These are phyloP conservation scores for Wolfiporia cocos DNA, from an alignment of 1,284 basidiomycete species.

Conservation along the genomic window DNA sequence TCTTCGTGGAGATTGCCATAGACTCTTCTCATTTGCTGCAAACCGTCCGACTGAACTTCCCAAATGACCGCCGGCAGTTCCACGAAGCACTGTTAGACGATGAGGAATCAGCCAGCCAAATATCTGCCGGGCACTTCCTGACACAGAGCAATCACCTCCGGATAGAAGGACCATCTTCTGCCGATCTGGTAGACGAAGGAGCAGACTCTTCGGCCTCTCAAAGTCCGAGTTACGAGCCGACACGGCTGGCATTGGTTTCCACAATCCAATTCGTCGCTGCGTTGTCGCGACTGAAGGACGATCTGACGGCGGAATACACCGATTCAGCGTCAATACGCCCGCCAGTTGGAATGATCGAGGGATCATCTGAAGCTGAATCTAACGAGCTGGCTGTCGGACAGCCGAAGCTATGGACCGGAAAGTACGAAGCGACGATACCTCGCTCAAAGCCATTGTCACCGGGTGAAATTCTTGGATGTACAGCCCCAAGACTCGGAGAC, in stretches of 20 bases:
- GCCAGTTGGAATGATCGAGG: slow-evolving; percentile 14
- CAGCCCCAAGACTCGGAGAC: slow-evolving; percentile 78
- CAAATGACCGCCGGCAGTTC: slow-evolving; percentile 64
- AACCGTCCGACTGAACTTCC: slow-evolving; percentile 89
- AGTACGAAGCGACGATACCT: slow-evolving; percentile 80
- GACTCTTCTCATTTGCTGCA: slow-evolving; percentile 80
- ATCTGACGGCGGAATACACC: slow-evolving; percentile 44
- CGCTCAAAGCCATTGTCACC: slow-evolving; percentile 92
- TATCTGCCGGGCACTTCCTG: slow-evolving; percentile 51
- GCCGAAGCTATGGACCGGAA: slow-evolving; percentile 45
- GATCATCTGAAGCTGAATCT: slow-evolving; percentile 1
- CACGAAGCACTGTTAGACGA: slow-evolving; percentile 48
- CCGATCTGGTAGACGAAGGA: slow-evolving; percentile 5
- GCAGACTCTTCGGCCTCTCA: slow-evolving; percentile 5
- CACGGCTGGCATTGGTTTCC: slow-evolving; percentile 83
- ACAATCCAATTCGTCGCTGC: slow-evolving; percentile 96
- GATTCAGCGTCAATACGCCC: slow-evolving; percentile 8
- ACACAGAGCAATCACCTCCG: slow-evolving; percentile 44
- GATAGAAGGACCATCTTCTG: slow-evolving; percentile 40
- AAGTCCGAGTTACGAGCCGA: slow-evolving; percentile 35
- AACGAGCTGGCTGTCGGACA: slow-evolving; percentile 6
- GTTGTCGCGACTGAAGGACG: slow-evolving; percentile 80
- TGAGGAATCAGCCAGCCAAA: slow-evolving; percentile 40
- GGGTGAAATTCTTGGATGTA: slow-evolving; percentile 96
- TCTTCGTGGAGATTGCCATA: slow-evolving; percentile 97